Conservation (phyloP, 164 flowering plant genomes). For the Brasenia schreberi region DNA sequence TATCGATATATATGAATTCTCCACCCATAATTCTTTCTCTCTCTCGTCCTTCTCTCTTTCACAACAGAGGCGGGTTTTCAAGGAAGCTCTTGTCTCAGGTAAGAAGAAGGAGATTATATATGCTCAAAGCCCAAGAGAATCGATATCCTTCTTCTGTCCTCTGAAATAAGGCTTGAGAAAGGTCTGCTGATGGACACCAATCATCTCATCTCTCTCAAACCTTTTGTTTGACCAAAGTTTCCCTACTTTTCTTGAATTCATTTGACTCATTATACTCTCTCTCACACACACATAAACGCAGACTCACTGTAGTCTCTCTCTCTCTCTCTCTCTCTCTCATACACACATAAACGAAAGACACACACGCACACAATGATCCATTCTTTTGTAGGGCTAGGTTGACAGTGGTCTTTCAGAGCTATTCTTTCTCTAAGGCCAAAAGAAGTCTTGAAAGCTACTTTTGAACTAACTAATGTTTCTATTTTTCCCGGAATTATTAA, state of each 20-base stretch:
- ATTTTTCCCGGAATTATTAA: too few species aligned
- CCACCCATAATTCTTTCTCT: constrained; percentile 2
- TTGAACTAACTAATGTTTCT: too few species aligned
- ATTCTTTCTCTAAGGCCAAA: too few species aligned
- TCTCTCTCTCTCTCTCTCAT: neutral
- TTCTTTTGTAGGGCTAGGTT: too few species aligned
- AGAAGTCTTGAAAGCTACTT: too few species aligned
- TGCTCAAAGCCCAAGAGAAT: constrained; percentile 15
- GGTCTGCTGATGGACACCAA: neutral
- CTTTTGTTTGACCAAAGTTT: neutral
- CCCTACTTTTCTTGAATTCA: neutral
- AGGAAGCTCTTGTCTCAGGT: constrained; percentile 25
- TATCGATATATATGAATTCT: neutral
- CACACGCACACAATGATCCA: too few species aligned
- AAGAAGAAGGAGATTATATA: constrained; percentile 45
- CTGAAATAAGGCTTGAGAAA: neutral
- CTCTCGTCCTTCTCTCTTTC: constrained; percentile 15
- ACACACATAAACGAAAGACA: too few species aligned
- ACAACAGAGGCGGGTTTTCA: constrained; percentile 2
- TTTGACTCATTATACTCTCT: neutral
- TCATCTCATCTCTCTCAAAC: neutral
- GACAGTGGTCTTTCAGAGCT: too few species aligned
- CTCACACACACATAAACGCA: neutral
- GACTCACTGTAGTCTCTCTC: neutral
- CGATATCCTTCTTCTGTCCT: neutral